Evolutionary conservation across 148 eudicot genomes (phyloP).

Genomic region (Simmondsia chinensis): DNA sequence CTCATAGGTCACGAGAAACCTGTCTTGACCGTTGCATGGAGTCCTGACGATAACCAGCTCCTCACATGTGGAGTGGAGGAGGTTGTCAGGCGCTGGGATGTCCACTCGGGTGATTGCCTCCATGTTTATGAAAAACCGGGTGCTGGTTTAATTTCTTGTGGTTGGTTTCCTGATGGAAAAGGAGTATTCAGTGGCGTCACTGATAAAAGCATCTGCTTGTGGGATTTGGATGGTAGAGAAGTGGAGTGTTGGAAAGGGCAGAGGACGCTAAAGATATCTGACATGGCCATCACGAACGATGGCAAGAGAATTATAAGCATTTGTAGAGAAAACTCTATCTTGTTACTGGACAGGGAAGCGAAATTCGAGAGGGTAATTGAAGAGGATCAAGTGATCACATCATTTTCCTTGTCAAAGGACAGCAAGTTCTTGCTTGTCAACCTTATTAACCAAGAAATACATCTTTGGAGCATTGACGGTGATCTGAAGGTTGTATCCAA

Average conservation of each 20-base stretch:
- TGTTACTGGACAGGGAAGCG: conserved; percentile 48
- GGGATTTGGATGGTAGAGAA: conserved; percentile 78
- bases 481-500: conserved; percentile 37
- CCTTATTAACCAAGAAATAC: conserved; percentile 67
- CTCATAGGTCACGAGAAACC: conserved; percentile 67
- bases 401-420: conserved; percentile 69
- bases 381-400: conserved; percentile 64
- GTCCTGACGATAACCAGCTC: conserved; percentile 63
- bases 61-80: conserved; percentile 83
- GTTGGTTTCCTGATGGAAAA: conserved; percentile 69
- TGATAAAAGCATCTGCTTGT: conserved; percentile 68
- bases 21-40: conserved; percentile 56
- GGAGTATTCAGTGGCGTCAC: conserved; percentile 43
- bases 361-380: conserved; percentile 47
- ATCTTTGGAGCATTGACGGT: conserved; percentile 76
- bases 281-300: conserved; percentile 47
- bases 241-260: conserved; percentile 70
- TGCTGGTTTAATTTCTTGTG: conserved; percentile 62
- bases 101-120: conserved; percentile 62
- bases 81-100: conserved; percentile 64
- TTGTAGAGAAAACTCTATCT: conserved; percentile 42
- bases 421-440: conserved; percentile 59
- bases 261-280: conserved; percentile 42
- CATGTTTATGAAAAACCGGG: conserved; percentile 54
- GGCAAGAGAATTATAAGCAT: conserved; percentile 56